phyloP scores from a whole-genome alignment of 352 stramenopile species.

The Globisporangium canariense region DNA sequence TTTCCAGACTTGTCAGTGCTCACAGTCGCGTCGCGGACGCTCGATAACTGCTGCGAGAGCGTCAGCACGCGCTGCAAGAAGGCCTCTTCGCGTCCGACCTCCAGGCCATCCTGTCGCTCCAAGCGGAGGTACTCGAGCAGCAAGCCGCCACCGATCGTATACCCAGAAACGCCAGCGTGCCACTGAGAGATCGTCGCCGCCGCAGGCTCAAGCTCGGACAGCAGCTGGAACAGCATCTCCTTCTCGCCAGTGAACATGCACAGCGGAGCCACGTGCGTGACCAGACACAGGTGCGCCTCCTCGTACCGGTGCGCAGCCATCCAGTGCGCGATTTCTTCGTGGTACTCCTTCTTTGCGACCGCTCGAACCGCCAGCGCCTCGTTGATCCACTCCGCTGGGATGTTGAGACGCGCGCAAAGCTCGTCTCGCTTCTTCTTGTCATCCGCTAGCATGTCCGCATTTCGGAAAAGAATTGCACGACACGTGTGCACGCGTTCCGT shows the following conservation, averaged over 20 bases:
- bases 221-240: constrained; percentile 42
- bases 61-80: constrained; percentile 59
- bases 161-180: constrained; percentile 43
- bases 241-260: constrained; percentile 72
- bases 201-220: constrained; percentile 57
- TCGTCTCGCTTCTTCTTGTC: constrained; percentile 38
- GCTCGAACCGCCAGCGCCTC: constrained; percentile 61
- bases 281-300: constrained; percentile 56
- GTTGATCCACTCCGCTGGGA: constrained; percentile 67
- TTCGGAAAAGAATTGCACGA: constrained; percentile 59
- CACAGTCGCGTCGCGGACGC: constrained; percentile 21
- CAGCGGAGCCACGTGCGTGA: constrained; percentile 50
- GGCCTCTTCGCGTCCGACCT: constrained; percentile 47
- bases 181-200: constrained; percentile 57
- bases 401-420: constrained; percentile 40
- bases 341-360: constrained; percentile 40
- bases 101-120: constrained; percentile 54
- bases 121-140: constrained; percentile 70
- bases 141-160: constrained; percentile 54
- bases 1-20: constrained; percentile 13
- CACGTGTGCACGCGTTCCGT: constrained; percentile 55
- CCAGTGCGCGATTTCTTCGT: constrained; percentile 74
- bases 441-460: constrained; percentile 49
- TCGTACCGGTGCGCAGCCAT: constrained; percentile 59
- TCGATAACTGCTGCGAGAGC: constrained; percentile 53